Conservation (phyloP, 2,329 filamentous ascomycete species). For the Paraphaeosphaeria minitans region DNA sequence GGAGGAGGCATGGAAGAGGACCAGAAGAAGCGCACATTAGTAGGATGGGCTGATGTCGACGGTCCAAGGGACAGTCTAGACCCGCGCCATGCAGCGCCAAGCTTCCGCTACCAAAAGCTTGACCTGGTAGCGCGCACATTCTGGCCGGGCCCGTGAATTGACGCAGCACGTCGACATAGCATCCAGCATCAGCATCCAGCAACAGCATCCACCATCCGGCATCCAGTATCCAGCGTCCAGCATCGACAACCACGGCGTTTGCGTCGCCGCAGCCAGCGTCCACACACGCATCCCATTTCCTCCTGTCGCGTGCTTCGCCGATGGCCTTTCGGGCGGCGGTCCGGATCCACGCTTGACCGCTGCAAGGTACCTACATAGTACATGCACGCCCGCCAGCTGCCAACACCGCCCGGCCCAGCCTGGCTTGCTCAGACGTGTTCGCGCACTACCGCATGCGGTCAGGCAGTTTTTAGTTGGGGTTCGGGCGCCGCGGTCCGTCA, state of each 20-base stretch:
- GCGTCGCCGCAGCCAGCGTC: background rate
- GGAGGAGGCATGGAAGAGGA: background rate
- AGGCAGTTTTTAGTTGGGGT: conserved; percentile 3
- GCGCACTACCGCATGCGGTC: background rate
- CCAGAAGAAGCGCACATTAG: background rate
- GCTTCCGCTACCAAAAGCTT: conserved; percentile 6
- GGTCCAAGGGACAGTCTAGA: background rate
- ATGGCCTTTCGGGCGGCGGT: background rate
- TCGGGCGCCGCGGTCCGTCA: background rate
- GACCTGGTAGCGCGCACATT: background rate
- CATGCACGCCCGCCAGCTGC: background rate
- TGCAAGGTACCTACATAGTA: background rate
- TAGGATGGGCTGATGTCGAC: conserved; percentile 5
- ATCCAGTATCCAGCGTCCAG: background rate
- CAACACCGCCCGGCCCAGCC: conserved; percentile 3
- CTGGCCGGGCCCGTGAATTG: background rate
- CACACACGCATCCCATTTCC: background rate
- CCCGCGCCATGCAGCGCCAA: conserved; percentile 3
- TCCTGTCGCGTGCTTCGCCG: background rate
- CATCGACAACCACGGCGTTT: background rate
- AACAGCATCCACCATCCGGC: background rate
- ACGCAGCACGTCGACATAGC: too few species aligned
- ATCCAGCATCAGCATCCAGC: too few species aligned
- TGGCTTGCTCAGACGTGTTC: background rate
- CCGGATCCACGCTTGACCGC: background rate